Conservation (phyloP, 805 yeast genomes). For the Teunomyces stri region DNA sequence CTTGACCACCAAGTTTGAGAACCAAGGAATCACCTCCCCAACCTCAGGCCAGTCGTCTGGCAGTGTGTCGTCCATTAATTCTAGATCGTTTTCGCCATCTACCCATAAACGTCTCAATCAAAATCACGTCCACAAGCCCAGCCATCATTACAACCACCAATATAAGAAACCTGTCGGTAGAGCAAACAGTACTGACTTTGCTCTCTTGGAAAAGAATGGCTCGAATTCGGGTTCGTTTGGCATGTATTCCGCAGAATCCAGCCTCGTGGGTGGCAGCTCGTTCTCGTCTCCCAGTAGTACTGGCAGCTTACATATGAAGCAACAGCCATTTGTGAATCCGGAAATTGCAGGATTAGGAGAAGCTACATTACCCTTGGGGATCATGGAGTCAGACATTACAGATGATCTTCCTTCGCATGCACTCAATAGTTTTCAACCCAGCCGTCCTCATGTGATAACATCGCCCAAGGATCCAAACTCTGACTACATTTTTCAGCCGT, state of each 20-base stretch:
- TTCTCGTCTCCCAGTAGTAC: constrained; percentile 1
- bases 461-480: constrained; percentile 1
- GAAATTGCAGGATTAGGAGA: not conserved
- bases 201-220: not conserved
- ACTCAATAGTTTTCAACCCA: not conserved
- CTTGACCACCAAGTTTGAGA: constrained; percentile 27
- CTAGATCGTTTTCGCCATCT: not conserved
- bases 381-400: not conserved
- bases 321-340: not conserved
- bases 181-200: constrained; percentile 1
- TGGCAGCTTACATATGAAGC: not conserved
- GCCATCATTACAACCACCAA: not conserved
- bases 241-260: constrained; percentile 3
- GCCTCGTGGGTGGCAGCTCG: not conserved
- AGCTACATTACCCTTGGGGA: not conserved
- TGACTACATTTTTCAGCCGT: constrained; percentile 3
- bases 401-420: constrained; percentile 2
- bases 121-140: constrained; percentile 2
- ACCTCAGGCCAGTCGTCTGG: constrained; percentile 3
- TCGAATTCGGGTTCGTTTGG: constrained; percentile 7
- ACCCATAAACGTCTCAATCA: constrained; percentile 2
- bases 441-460: not conserved
- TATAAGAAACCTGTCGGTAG: not conserved
- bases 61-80: not conserved
- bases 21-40: constrained; percentile 23